Evolutionary conservation across 1,284 basidiomycete genomes (phyloP), one percentile per base, ranked within the genome.

Genomic region (Papiliotrema flavescens): DNA sequence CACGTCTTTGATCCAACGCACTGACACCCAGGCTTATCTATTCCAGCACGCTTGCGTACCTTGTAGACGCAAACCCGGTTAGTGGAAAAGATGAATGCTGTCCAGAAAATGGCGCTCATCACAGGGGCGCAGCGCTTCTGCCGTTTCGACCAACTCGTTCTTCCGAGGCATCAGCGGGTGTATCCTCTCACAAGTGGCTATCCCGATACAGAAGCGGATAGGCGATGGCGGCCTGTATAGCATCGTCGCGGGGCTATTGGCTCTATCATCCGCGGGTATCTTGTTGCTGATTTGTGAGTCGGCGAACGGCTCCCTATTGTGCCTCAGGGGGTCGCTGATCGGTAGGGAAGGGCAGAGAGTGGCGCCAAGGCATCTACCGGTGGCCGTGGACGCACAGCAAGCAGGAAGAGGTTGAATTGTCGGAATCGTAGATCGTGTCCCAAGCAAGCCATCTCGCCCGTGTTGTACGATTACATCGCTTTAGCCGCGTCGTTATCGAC

Each of bases 201-300:
- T 72, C 0, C 73, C 74, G 2, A 71, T 76, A 28, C 65, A 69
- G 75, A 74, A 80, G 50, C 71, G 77, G 0, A 79, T 85, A 39
- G 84, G 84, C 0, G 84, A 86, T 54, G 89, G 88, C 8, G 88
- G 88, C 63, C 76, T 87, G 49, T 90, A 89, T 67, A 85, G 86
- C 0, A 77, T 88, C 2, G 88, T 88, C 80, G 81, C 84, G 0
- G 83, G 81, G 0, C 56, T 89, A 0, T 66, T 89, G 63, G 59
- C 81, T 0, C 49, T 85, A n/a, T 63, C 69, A 23, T 70, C 60
- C 19, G 22, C 45, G 0, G 66, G 65, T 1, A 64, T 75, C 19
- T 35, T 62, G 39, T 24, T 70, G 1, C 49, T 69, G 20, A 61
- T 62, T 22, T 56, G 66, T 66, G 42, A 56, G 57, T 55, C 22